Evolutionary conservation across 805 yeast genomes (phyloP).

Genomic region (Kregervanrija fluxuum): DNA sequence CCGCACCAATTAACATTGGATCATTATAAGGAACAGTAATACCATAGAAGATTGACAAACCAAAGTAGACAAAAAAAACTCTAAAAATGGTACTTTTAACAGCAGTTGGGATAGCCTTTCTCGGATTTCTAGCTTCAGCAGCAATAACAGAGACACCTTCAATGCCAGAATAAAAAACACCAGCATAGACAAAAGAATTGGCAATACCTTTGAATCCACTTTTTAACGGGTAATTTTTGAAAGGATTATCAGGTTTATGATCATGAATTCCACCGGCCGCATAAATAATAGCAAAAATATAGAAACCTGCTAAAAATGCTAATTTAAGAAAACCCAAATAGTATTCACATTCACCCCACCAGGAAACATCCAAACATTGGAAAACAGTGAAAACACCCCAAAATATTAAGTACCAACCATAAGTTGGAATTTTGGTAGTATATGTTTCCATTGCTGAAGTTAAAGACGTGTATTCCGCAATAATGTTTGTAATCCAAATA

Average conservation of each 20-base stretch:
- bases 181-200: slow-evolving; percentile 17
- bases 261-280: slow-evolving; percentile 36
- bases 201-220: slow-evolving; percentile 22
- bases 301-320: slow-evolving; percentile 41
- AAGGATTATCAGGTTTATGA: slow-evolving; percentile 29
- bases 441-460: slow-evolving; percentile 43
- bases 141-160: slow-evolving; percentile 41
- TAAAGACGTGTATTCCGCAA: slow-evolving; percentile 48
- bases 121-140: slow-evolving; percentile 54
- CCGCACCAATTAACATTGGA: slow-evolving; percentile 33
- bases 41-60: slow-evolving; percentile 50
- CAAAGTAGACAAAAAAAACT: slow-evolving; percentile 45
- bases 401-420: slow-evolving; percentile 48
- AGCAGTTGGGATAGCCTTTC: slow-evolving; percentile 49
- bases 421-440: slow-evolving; percentile 45
- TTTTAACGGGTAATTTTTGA: slow-evolving; percentile 27
- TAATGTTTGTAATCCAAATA: slow-evolving; percentile 48
- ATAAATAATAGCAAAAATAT: slow-evolving; percentile 40
- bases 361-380: slow-evolving; percentile 43
- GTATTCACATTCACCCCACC: slow-evolving; percentile 53
- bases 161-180: slow-evolving; percentile 21
- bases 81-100: slow-evolving; percentile 52
- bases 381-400: slow-evolving; percentile 44
- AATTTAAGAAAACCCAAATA: slow-evolving; percentile 45
- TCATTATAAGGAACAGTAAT: slow-evolving; percentile 52